Conservation (phyloP, 208 protist species). For the Trichomonas gallinae region DNA sequence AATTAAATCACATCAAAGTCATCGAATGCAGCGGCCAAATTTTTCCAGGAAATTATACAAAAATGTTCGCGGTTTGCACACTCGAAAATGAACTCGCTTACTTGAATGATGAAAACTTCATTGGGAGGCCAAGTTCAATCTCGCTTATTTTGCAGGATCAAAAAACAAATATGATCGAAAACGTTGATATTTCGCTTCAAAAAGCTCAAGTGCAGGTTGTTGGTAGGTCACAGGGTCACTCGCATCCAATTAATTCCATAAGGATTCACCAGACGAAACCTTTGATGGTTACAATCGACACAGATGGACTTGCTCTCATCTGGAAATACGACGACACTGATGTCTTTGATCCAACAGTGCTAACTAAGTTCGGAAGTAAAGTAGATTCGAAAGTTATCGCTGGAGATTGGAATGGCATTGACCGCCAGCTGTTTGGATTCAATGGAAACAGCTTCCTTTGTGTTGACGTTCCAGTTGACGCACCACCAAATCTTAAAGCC, state of each 20-base stretch:
- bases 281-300: neutral
- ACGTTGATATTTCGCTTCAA: neutral
- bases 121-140: neutral
- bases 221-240: neutral
- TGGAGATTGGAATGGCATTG: neutral
- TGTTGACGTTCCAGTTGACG: neutral
- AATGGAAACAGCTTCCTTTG: neutral
- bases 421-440: neutral
- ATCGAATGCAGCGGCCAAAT: neutral
- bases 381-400: neutral
- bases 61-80: neutral
- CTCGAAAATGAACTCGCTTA: neutral
- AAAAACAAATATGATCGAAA: neutral
- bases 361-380: neutral
- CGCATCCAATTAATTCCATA: neutral
- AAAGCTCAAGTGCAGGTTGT: neutral
- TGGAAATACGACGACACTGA: constrained; percentile 6
- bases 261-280: neutral
- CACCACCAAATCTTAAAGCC: neutral
- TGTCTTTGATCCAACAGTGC: neutral
- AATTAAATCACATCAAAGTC: neutral
- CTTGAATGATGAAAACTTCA: neutral
- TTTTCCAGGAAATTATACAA: neutral
- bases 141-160: neutral
- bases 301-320: neutral